phyloP scores from a whole-genome alignment of 2,329 filamentous ascomycete species.

The Rasamsonia emersonii region DNA sequence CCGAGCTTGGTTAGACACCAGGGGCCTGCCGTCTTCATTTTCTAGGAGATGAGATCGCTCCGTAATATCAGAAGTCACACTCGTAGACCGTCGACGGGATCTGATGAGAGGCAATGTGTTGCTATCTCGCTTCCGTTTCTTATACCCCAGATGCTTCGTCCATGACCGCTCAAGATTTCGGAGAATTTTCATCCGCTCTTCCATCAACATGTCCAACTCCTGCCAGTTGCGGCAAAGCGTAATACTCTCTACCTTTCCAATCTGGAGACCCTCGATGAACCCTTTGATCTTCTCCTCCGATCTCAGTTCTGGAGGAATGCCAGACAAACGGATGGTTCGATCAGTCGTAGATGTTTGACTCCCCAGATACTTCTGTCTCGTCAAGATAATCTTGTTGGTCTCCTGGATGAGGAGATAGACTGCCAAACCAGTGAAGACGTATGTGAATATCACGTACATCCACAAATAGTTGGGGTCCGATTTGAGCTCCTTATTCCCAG shows the following conservation, averaged over 20 bases:
- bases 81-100: constrained; percentile 33
- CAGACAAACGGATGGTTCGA: constrained; percentile 82
- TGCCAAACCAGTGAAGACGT: constrained; percentile 76
- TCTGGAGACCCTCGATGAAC: constrained; percentile 76
- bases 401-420: constrained; percentile 76
- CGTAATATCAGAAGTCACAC: constrained; percentile 37
- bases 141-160: constrained; percentile 63
- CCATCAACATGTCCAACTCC: constrained; percentile 66
- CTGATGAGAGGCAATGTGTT: constrained; percentile 41
- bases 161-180: constrained; percentile 74
- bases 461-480: constrained; percentile 58
- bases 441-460: constrained; percentile 92
- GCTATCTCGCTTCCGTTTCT: constrained; percentile 38
- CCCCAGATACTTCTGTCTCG: constrained; percentile 84
- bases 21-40: constrained; percentile 28
- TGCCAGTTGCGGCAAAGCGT: constrained; percentile 82
- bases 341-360: constrained; percentile 94
- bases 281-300: constrained; percentile 76
- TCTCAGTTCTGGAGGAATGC: constrained; percentile 70
- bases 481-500: constrained; percentile 17
- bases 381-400: constrained; percentile 74
- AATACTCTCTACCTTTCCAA: constrained; percentile 83
- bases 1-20: constrained; percentile 38
- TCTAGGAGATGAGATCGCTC: constrained; percentile 52
- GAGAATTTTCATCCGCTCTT: constrained; percentile 55